Base-by-base conservation (phyloP, 2,329 filamentous ascomycete genomes). In the Biscogniauxia mediterranea region DNA sequence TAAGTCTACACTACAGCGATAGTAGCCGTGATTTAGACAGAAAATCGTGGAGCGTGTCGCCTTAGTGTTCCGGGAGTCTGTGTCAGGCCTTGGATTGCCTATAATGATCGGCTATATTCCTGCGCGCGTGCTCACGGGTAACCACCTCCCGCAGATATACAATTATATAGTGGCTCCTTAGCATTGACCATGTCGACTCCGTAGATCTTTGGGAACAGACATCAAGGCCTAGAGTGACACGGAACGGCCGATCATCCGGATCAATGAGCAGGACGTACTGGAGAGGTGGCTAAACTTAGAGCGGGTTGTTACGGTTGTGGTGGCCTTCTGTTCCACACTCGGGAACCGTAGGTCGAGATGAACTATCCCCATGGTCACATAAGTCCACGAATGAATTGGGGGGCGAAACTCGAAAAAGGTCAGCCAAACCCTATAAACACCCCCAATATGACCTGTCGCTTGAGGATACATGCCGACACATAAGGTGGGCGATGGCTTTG, bases 401-500 rank as follows among this genome's bases (percentile, higher is more conserved):
- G 17, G 3, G 38, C 2, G 17, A 2, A 11, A 46, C 38, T n/a
- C 6, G 15, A 17, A n/a, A 46, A 46, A 19, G 50, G 19, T 13
- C 50, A 19, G 15, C 50, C 7, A 32, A 32, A 25, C 9, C 21
- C n/a, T n/a, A n/a, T 52, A 17, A 20, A 1, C 11, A 13, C 15
- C 50, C 11, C 4, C 19, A 13, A 25, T 13, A 21, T 21, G 21
- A 52, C 6, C 50, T 21, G 21, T 17, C 21, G 19, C 50, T 52
- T 13, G 61, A 55, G 54, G 60, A 54, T 52, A 55, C 57, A 57
- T 60, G 55, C 57, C 63, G 63, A 58, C 60, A 59, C 62, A 51
- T 60, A 54, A 61, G 59, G 62, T 62, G 53, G 57, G 59, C 58
- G 63, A 58, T 61, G 61, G 63, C 56, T 60, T 66, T 65, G 64